A percentile compares a stretch with the other conserved stretches of the same genome.
phyloP scores from a whole-genome alignment of 2,329 filamentous ascomycete species.

The Paramyrothecium roridum region DNA sequence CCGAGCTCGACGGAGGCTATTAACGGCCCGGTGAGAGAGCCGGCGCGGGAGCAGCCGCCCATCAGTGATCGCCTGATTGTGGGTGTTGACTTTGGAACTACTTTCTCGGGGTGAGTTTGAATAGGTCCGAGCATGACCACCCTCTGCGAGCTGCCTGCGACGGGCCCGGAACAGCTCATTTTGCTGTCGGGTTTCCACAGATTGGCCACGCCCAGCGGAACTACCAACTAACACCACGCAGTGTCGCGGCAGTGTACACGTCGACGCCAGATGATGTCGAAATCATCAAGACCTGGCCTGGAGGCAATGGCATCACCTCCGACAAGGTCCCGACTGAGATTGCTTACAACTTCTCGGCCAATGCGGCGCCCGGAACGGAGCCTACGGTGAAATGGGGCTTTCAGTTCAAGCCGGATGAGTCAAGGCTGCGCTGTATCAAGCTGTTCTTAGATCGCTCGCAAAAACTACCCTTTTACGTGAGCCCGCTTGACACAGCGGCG shows the following conservation, averaged over 20 bases:
- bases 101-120: conserved; percentile 66
- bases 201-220: no score
- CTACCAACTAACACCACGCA: conserved; percentile 5
- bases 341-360: conserved; percentile 48
- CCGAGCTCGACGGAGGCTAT: conserved; percentile 60
- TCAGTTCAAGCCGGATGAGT: conserved; percentile 75
- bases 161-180: not conserved
- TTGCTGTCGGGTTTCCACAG: no score
- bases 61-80: conserved; percentile 67
- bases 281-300: conserved; percentile 83
- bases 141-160: not conserved
- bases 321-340: conserved; percentile 85
- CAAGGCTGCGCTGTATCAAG: conserved; percentile 77
- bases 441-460: conserved; percentile 78
- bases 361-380: conserved; percentile 28
- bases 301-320: conserved; percentile 81
- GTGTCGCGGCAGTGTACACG: conserved; percentile 69
- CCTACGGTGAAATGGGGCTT: conserved; percentile 73
- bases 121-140: not conserved
- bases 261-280: conserved; percentile 76
- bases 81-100: conserved; percentile 82
- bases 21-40: conserved; percentile 57
- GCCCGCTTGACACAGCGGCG: conserved; percentile 71
- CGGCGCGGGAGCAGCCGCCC: conserved; percentile 47
- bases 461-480: conserved; percentile 78